phyloP scores from a whole-genome alignment of 305 asterid species.

The Solanum hybrid region DNA sequence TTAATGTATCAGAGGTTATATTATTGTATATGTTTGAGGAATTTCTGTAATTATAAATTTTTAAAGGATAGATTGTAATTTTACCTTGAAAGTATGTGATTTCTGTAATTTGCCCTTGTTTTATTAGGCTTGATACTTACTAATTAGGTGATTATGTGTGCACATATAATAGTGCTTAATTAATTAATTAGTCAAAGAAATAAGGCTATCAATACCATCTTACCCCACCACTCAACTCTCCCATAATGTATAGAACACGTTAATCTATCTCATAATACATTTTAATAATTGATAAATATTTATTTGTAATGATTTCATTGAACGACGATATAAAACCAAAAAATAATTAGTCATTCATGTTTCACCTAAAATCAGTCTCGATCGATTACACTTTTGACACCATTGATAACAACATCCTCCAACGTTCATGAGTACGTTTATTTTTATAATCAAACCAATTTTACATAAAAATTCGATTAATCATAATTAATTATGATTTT shows the following conservation, averaged over 20 bases:
- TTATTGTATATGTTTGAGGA: too few relatives aligned
- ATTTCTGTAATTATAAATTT: too few relatives aligned
- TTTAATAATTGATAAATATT: not conserved
- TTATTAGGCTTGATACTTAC: not conserved
- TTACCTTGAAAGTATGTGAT: too few relatives aligned
- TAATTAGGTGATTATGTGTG: not conserved
- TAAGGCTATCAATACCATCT: not conserved
- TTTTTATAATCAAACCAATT: not conserved
- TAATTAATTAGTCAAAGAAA: not conserved
- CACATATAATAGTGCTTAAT: not conserved
- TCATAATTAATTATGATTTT: not conserved
- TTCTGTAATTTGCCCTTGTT: too few relatives aligned
- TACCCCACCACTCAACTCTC: not conserved
- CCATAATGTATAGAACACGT: not conserved
- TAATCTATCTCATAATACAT: not conserved
- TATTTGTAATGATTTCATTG: not conserved
- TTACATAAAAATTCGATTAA: not conserved
- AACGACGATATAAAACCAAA: not conserved
- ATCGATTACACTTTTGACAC: not conserved
- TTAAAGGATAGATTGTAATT: too few relatives aligned
- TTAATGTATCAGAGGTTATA: too few relatives aligned
- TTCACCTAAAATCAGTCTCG: not conserved
- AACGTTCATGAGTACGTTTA: not conserved
- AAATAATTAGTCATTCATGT: not conserved
- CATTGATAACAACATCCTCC: not conserved